Percentiles rank a stretch among this genome's conserved stretches.
phyloP scores from a whole-genome alignment of 306 rosid genomes.

The apple (Malus domestica) region ASM211411v1 NC_041799.1:3273001-3273500 shows the following conservation, averaged over 20 bases:
- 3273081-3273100: background rate
- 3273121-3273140: background rate
- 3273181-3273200: background rate
- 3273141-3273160: background rate
- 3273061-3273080: slow-evolving; percentile 3
- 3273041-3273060: background rate
- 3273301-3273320: slow-evolving; percentile 28
- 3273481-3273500: background rate
- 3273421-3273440: slow-evolving; percentile 3
- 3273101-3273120: background rate
- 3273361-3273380: slow-evolving; percentile 63
- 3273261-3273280: background rate
- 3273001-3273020: slow-evolving; percentile 82
- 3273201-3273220: background rate
- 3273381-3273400: slow-evolving; percentile 56
- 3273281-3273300: background rate
- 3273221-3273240: background rate
- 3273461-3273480: background rate
- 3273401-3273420: slow-evolving; percentile 53
- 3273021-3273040: slow-evolving; percentile 33
- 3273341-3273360: slow-evolving; percentile 92
- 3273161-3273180: background rate
- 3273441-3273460: background rate
- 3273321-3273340: slow-evolving; percentile 84
- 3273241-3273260: background rate